Conservation (phyloP, 202 grass and related monocot genomes). For the Musa balbisiana region DNA sequence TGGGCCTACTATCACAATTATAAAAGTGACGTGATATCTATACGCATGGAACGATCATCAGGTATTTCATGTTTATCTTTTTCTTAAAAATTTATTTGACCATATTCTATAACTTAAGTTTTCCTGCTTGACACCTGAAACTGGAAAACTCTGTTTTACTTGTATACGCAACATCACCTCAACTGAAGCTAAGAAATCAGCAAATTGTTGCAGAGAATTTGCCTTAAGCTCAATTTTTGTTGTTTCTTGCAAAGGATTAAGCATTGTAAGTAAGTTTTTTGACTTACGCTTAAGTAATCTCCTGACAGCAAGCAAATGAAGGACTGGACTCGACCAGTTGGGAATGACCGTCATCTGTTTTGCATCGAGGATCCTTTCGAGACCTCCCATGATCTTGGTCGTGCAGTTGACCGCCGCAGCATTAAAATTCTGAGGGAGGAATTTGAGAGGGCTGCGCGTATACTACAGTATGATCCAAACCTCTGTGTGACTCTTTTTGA, state of each 20-base stretch:
- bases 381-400: constrained; percentile 43
- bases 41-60: constrained; percentile 41
- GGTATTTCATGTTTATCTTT: constrained; percentile 16
- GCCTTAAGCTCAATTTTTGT: neutral
- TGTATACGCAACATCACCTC: too few species aligned
- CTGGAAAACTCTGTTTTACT: neutral
- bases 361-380: constrained; percentile 70
- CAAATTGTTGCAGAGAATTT: too few species aligned
- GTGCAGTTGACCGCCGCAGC: constrained; percentile 36
- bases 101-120: neutral
- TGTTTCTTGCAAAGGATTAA: neutral
- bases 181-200: too few species aligned
- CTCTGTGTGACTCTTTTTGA: constrained; percentile 35
- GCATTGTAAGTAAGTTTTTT: neutral
- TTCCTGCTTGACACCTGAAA: neutral
- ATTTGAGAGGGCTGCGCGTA: constrained; percentile 33
- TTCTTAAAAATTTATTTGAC: neutral
- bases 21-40: constrained; percentile 41
- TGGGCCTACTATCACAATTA: constrained; percentile 61
- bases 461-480: constrained; percentile 33
- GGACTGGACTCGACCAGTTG: constrained; percentile 40
- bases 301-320: constrained; percentile 45
- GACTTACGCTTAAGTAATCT: neutral
- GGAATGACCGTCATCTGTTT: constrained; percentile 51
- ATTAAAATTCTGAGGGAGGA: constrained; percentile 43